A percentile compares a stretch with the other conserved stretches of the same genome.
Conservation (phyloP, 1,284 basidiomycete species). For the Trametes polyzona region DNA sequence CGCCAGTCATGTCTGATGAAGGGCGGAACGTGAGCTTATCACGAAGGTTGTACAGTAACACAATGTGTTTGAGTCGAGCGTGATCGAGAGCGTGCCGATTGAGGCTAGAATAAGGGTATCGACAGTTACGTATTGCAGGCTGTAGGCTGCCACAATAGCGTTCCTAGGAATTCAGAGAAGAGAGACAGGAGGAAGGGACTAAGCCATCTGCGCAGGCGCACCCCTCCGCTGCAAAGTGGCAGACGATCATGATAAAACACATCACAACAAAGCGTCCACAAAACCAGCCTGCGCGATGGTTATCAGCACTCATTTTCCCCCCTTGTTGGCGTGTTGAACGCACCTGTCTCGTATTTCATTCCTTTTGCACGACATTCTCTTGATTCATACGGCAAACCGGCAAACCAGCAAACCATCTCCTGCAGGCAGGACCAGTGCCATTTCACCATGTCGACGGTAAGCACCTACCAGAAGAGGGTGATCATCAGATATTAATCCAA, state of each 20-base stretch:
- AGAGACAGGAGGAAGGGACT: constrained; percentile 44
- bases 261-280: too few species aligned
- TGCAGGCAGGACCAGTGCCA: too few species aligned
- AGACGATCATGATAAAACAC: constrained; percentile 43
- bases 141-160: constrained; percentile 41
- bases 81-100: constrained; percentile 24
- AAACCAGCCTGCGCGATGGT: too few species aligned
- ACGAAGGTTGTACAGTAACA: constrained; percentile 10
- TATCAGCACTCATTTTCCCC: too few species aligned
- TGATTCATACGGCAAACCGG: too few species aligned
- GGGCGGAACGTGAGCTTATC: background rate
- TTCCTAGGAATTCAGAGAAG: too few species aligned
- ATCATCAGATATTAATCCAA: constrained; percentile 40
- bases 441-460: too few species aligned
- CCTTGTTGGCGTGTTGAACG: too few species aligned
- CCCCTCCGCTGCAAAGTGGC: constrained; percentile 36
- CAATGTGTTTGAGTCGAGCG: constrained; percentile 31
- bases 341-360: too few species aligned
- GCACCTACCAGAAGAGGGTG: too few species aligned
- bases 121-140: constrained; percentile 27
- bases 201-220: constrained; percentile 43
- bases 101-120: constrained; percentile 33
- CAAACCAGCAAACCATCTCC: too few species aligned
- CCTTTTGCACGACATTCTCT: too few species aligned
- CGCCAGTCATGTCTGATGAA: background rate